These are phyloP conservation scores for Diaporthe amygdali DNA, from an alignment of 2,329 filamentous ascomycete genomes.

Conservation along the genomic window DNA sequence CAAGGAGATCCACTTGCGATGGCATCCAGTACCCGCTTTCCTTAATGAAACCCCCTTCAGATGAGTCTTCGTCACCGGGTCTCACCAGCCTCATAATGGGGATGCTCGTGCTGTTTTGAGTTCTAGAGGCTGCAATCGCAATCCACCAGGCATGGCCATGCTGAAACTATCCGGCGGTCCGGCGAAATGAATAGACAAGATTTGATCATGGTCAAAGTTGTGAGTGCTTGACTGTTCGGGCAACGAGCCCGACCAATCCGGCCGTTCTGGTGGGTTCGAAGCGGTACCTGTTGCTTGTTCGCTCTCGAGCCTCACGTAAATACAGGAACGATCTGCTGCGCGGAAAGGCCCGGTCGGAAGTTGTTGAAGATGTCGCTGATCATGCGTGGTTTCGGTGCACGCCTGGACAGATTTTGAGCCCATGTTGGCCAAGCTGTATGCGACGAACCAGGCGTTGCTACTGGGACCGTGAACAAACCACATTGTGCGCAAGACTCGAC, in stretches of 20 bases:
- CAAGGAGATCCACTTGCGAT: conserved; percentile 22
- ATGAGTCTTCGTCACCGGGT: conserved; percentile 14
- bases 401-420: background rate
- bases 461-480: conserved; percentile 8
- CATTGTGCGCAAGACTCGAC: conserved; percentile 20
- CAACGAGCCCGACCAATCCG: conserved; percentile 6
- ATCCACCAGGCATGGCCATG: conserved; percentile 17
- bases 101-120: conserved; percentile 6
- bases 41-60: conserved; percentile 19
- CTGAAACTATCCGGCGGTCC: conserved; percentile 14
- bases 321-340: background rate
- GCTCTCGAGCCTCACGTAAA: background rate
- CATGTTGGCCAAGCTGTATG: conserved; percentile 14
- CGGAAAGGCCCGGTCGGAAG: background rate
- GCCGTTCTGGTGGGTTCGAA: background rate
- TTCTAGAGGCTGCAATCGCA: conserved; percentile 7
- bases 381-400: background rate
- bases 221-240: background rate
- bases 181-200: conserved; percentile 7
- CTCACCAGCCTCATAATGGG: background rate
- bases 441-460: conserved; percentile 2
- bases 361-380: background rate
- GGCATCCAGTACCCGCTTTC: conserved; percentile 20
- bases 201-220: background rate
- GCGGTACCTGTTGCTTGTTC: background rate